Evolutionary conservation across 345 rosid species (phyloP), one percentile per base, ranked within the genome.

Genomic region (Cardamine occulta): DNA sequence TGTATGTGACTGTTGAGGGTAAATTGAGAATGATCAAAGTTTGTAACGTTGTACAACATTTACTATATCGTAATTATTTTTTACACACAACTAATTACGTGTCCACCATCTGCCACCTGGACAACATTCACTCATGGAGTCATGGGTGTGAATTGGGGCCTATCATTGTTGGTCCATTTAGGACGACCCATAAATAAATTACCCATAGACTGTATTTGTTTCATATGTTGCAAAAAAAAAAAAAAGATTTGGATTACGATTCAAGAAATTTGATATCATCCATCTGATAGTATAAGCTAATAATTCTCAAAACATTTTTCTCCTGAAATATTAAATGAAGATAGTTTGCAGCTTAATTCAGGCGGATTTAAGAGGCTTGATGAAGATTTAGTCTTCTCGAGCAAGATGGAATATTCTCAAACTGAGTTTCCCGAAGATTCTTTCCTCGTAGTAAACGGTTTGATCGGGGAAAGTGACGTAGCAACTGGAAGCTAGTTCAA

Each of bases 401-500:
- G 73, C 97, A 94, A 45, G 63, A 79, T 0, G 90, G 95, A 61
- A 94, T 37, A 11, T 80, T 80, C 21, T 81, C 70, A 47, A 93
- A 21, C 84, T 86, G 42, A 93, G 48, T 70, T 79, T 88, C 44
- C 97, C 96, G 31, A 72, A 39, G 78, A 93, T 84, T 37, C 67
- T 80, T 44, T 42, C 77, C n/a, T 74, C 85, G 72, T 85, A 93
- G 73, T 79, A 87, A 29, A 88, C 97, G 24, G 80, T 63, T 44
- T 75, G 74, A 45, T 84, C 89, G 35, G 72, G 66, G 75, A 86
- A 91, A 13, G 75, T 80, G 49, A 90, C 96, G 74, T 87, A 81
- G 62, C 97, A 90, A 6, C 77, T 68, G 15, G 72, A 66, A 1
- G 15, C 63, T 1, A 90, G 54, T 26, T 79, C 77, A 51, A 92